These are phyloP conservation scores for Tricholoma furcatifolium DNA, from an alignment of 768 basidiomycete genomes.

Conservation along the genomic window DNA sequence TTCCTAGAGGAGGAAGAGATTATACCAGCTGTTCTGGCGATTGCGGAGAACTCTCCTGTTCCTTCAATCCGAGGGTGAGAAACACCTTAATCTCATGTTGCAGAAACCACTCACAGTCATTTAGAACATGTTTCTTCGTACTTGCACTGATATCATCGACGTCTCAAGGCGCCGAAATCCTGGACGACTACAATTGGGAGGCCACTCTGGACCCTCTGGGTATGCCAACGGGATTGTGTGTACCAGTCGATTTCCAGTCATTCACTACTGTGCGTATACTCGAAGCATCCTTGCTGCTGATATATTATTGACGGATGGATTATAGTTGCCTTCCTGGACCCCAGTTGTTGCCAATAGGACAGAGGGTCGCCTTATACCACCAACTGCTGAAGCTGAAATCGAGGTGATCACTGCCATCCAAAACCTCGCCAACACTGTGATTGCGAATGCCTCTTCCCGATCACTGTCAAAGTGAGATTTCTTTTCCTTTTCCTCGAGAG, in stretches of 20 bases:
- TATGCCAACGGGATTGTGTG: slow-evolving; percentile 84
- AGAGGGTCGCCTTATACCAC: slow-evolving; percentile 57
- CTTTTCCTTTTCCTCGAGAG: background rate
- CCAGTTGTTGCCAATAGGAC: slow-evolving; percentile 34
- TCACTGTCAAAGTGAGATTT: slow-evolving; percentile 73
- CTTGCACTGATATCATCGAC: slow-evolving; percentile 92
- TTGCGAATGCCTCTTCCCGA: slow-evolving; percentile 92
- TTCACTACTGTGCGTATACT: slow-evolving; percentile 68
- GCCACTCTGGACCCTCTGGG: slow-evolving; percentile 86
- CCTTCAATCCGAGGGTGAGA: slow-evolving; percentile 91
- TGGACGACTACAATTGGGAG: slow-evolving; percentile 93
- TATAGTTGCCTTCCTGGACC: slow-evolving; percentile 76
- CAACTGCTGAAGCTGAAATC: slow-evolving; percentile 67
- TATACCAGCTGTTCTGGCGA: slow-evolving; percentile 85
- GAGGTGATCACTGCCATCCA: slow-evolving; percentile 89
- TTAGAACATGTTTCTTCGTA: slow-evolving; percentile 94
- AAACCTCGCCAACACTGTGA: slow-evolving; percentile 93
- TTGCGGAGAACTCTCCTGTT: slow-evolving; percentile 85
- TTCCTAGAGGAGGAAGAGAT: slow-evolving; percentile 97
- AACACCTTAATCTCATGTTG: background rate
- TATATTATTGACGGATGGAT: slow-evolving; percentile 3
- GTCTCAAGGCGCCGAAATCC: slow-evolving; percentile 85
- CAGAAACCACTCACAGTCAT: background rate
- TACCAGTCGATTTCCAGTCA: slow-evolving; percentile 79
- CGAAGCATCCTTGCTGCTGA: background rate